Evolutionary conservation across 2,329 filamentous ascomycete genomes (phyloP), one percentile per base, ranked within the genome.

Genomic region (Fusarium equiseti): DNA sequence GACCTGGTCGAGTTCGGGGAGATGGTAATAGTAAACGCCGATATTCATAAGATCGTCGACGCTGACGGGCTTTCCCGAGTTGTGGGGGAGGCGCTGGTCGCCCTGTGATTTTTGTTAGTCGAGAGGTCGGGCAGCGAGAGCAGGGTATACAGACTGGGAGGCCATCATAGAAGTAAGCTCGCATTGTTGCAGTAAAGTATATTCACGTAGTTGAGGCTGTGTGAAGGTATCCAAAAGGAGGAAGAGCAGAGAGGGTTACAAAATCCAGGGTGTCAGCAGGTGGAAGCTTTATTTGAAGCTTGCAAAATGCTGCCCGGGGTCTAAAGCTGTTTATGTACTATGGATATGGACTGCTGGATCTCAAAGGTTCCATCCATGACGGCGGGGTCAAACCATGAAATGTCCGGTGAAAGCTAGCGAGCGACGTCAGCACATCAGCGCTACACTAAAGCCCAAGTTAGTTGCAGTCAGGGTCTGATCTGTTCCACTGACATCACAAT

Each of bases 1-100:
- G 43, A 98, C 94, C 27, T 85, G 85, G 32, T 85, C 82, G 51
- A 95, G 78, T 35, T 88, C 83, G 15, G 90, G 84, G 74, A 92
- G 88, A 78, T 87, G 85, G 79, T 89, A 90, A 86, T 97, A 96
- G 46, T 93, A 82, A 40, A 99, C 94, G 63, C 95, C 95, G 20
- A 98, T 85, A 58, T 87, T 85, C 70, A 85, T 81, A 63, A 99
- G 90, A 60, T 92, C 90, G 8, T 87, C 83, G 51, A 86, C 81
- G 59, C 87, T 82, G 62, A 98, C 88, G 42, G 85, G 77, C 72
- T 89, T 89, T 76, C 93, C 93, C 22, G 94, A 97, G 83, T 98
- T 91, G 83, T 99, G 96, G 56, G 93, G 88, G 45, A 92, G 88
- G 78, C 96, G 94, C 84, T 98, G 96, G 87, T 99, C 96, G 83